Conservation (phyloP, 2,329 filamentous ascomycete genomes). For the Helminthosporium solani region DNA sequence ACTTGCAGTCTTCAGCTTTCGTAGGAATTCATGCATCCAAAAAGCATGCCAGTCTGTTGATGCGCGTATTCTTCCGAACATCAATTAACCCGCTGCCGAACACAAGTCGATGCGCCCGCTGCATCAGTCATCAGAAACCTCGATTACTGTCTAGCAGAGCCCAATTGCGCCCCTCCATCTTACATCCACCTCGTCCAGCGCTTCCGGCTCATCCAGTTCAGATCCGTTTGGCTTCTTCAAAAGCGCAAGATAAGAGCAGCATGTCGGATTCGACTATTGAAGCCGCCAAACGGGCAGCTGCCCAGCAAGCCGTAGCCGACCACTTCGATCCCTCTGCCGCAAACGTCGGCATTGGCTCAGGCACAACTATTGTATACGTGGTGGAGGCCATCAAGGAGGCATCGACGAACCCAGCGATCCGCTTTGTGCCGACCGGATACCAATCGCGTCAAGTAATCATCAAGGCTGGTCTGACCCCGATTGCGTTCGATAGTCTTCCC, state of each 20-base stretch:
- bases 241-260: slow-evolving; percentile 3
- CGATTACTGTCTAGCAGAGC: slow-evolving; percentile 15
- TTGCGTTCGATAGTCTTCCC: slow-evolving; percentile 75
- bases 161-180: not conserved
- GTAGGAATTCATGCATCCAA: too few species aligned
- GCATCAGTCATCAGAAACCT: slow-evolving; percentile 31
- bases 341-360: slow-evolving; percentile 77
- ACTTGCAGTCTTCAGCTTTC: too few species aligned
- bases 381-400: slow-evolving; percentile 69
- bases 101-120: slow-evolving; percentile 27
- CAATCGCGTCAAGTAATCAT: slow-evolving; percentile 87
- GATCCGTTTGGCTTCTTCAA: slow-evolving; percentile 10
- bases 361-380: slow-evolving; percentile 80
- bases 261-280: slow-evolving; percentile 55
- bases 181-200: not conserved
- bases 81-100: slow-evolving; percentile 11
- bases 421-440: slow-evolving; percentile 89
- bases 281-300: slow-evolving; percentile 72
- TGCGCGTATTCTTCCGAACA: slow-evolving; percentile 13
- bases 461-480: slow-evolving; percentile 71
- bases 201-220: not conserved
- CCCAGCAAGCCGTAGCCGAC: slow-evolving; percentile 69
- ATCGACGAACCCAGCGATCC: slow-evolving; percentile 57
- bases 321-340: slow-evolving; percentile 65
- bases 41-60: slow-evolving; percentile 11